These are phyloP conservation scores for Oidiodendron maius DNA, from an alignment of 495 filamentous ascomycete genomes.

Conservation along the genomic window DNA sequence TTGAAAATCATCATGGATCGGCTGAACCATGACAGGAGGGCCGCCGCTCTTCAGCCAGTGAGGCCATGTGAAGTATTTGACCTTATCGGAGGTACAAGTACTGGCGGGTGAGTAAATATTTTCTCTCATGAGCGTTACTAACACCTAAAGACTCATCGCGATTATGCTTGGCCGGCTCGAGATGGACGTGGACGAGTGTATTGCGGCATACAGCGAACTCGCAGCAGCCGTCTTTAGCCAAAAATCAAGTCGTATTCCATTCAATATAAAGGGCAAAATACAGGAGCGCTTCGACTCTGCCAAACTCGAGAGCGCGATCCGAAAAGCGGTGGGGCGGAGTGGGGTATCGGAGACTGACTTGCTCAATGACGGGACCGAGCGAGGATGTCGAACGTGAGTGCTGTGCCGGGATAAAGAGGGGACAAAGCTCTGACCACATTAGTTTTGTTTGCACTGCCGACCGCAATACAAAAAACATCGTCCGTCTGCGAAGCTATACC, in stretches of 20 bases:
- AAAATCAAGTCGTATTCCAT: background rate
- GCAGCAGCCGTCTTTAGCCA: background rate
- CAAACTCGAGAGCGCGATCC: background rate
- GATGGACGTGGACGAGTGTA: background rate
- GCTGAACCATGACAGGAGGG: background rate
- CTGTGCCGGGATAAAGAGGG: background rate
- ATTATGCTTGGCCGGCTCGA: background rate
- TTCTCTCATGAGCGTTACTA: background rate
- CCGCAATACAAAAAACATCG: background rate
- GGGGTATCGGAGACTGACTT: background rate
- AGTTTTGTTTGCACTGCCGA: background rate
- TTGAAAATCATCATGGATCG: background rate
- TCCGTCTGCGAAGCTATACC: background rate
- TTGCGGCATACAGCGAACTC: background rate
- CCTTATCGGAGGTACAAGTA: conserved; percentile 15
- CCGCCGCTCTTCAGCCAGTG: background rate
- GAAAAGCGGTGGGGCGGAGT: background rate
- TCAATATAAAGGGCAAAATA: background rate
- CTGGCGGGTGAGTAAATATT: background rate
- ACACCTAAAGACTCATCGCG: background rate
- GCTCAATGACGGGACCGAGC: background rate
- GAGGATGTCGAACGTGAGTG: background rate
- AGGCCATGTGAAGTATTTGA: conserved; percentile 26
- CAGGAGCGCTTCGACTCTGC: background rate
- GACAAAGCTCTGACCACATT: background rate